Conservation (phyloP, 805 yeast species). For the Myxozyma neotropica region DNA sequence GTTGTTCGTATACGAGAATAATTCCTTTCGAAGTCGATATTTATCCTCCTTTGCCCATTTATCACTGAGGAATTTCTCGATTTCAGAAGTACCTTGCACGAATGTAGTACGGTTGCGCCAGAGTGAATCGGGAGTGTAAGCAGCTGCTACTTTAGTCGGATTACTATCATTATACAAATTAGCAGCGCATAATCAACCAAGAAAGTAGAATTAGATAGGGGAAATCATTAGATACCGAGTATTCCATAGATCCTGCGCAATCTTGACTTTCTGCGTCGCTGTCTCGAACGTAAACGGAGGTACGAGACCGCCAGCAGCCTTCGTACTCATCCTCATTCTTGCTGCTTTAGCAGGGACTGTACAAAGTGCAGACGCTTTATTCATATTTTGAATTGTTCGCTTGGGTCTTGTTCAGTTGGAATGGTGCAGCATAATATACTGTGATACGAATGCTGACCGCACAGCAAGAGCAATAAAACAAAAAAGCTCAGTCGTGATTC, state of each 20-base stretch:
- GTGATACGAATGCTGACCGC: no score
- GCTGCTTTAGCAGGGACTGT: not conserved
- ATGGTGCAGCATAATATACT: no score
- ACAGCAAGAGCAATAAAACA: no score
- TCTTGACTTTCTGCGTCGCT: slow-evolving; percentile 26
- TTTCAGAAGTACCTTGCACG: slow-evolving; percentile 20
- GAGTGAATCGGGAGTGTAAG: slow-evolving; percentile 25
- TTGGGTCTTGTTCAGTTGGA: no score
- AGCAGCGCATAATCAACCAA: not conserved
- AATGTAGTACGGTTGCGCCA: slow-evolving; percentile 32
- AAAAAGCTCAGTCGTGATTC: no score
- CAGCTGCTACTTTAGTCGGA: slow-evolving; percentile 20
- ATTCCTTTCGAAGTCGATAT: slow-evolving; percentile 30
- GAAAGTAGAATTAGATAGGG: not conserved
- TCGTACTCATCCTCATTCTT: not conserved
- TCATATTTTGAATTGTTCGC: not conserved
- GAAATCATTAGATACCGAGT: slow-evolving; percentile 10
- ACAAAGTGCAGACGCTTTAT: not conserved
- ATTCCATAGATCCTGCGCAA: slow-evolving; percentile 33
- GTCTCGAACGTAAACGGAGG: slow-evolving; percentile 29
- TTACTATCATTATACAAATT: slow-evolving; percentile 2
- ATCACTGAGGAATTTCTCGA: slow-evolving; percentile 22
- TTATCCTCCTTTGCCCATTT: slow-evolving; percentile 28
- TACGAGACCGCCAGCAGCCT: not conserved
- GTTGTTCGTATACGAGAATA: slow-evolving; percentile 25